Percentiles rank a stretch among this genome's conserved stretches.
phyloP scores from a whole-genome alignment of 148 eudicot species.

The Spergularia marina region DNA sequence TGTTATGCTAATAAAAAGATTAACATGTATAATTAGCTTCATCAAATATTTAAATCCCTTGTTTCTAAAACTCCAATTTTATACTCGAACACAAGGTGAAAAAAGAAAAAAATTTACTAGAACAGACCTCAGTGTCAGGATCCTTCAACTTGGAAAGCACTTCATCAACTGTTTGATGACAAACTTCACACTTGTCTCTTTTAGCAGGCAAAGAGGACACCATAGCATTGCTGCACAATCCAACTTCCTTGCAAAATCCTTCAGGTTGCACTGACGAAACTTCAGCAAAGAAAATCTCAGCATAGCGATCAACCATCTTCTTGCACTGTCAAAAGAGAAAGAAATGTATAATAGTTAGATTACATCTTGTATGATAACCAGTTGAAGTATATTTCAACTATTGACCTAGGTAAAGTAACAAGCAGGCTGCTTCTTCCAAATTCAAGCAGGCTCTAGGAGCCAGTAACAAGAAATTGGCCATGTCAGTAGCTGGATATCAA shows the following conservation, averaged over 20 bases:
- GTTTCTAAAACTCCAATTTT: neutral
- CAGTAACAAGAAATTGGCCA: no score
- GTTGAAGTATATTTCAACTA: neutral
- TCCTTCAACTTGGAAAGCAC: slow-evolving; percentile 64
- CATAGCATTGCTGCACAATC: slow-evolving; percentile 45
- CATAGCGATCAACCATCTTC: slow-evolving; percentile 71
- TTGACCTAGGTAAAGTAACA: no score
- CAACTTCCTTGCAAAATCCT: slow-evolving; percentile 57
- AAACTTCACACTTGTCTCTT: slow-evolving; percentile 52
- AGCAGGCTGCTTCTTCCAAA: no score
- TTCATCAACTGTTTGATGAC: slow-evolving; percentile 58
- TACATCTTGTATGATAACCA: neutral
- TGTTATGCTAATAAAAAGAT: neutral
- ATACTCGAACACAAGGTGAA: neutral
- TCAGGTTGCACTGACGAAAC: slow-evolving; percentile 55
- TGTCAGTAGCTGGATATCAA: neutral
- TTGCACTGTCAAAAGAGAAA: slow-evolving; percentile 54
- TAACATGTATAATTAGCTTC: no score
- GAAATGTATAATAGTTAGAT: neutral
- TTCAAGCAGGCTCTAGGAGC: no score
- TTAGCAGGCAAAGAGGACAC: slow-evolving; percentile 23
- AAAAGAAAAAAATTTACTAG: neutral
- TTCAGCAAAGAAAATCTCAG: slow-evolving; percentile 68
- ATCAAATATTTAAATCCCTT: neutral
- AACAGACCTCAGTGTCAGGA: slow-evolving; percentile 79